A percentile compares a stretch with the other conserved stretches of the same genome.
Evolutionary conservation across 2,329 filamentous ascomycete genomes (phyloP).

Genomic region (Colletotrichum tropicale): DNA sequence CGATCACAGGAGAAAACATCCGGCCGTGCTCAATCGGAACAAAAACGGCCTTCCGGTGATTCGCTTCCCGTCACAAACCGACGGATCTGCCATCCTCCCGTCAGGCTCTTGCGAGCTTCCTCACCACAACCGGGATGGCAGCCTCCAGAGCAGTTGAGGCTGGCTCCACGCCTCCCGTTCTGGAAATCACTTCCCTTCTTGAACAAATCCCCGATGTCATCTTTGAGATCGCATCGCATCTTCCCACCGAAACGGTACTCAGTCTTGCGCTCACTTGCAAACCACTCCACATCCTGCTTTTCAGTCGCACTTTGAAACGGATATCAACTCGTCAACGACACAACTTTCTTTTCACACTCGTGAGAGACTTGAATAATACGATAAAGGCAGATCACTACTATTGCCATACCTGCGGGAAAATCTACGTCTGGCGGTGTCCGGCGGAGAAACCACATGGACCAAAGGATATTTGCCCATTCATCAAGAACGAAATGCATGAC

Average conservation of each 20-base stretch:
- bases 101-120: neutral
- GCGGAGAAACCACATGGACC: neutral
- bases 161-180: neutral
- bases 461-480: neutral
- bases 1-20: neutral
- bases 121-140: neutral
- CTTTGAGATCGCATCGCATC: slow-evolving; percentile 10
- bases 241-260: slow-evolving; percentile 6
- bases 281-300: slow-evolving; percentile 6
- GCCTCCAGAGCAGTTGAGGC: neutral
- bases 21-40: neutral
- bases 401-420: neutral
- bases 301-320: neutral
- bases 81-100: neutral
- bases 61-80: neutral
- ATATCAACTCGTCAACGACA: neutral
- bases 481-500: neutral
- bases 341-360: neutral
- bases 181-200: neutral
- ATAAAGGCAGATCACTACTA: neutral
- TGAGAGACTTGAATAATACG: neutral
- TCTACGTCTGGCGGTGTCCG: neutral
- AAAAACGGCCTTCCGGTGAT: neutral
- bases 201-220: slow-evolving; percentile 8
- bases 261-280: slow-evolving; percentile 10